These are phyloP conservation scores for Camellia lanceoleosa DNA, from an alignment of 148 eudicot species.

Conservation along the genomic window DNA sequence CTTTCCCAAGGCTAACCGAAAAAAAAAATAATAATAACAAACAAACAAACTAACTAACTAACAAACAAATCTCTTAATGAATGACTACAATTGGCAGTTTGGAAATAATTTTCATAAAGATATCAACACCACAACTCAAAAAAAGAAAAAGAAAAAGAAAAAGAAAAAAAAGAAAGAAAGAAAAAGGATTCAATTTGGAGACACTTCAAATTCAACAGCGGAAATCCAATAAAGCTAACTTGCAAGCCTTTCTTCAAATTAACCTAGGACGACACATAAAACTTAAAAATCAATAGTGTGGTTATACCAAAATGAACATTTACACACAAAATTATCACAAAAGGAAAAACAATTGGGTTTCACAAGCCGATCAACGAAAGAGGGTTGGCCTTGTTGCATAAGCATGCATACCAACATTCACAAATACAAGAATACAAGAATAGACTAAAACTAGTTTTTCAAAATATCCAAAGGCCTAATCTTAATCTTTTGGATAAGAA, in stretches of 20 bases:
- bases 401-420: not conserved
- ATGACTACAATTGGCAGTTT: not conserved
- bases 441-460: not conserved
- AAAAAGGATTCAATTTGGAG: not conserved
- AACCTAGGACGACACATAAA: not conserved
- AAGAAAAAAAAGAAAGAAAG: too few species aligned
- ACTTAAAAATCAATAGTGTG: not conserved
- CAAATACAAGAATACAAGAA: conserved; percentile 2
- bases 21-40: not conserved
- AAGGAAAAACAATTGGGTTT: not conserved
- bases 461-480: conserved; percentile 18
- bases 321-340: not conserved
- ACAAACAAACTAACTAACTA: too few species aligned
- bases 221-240: not conserved
- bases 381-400: not conserved
- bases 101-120: not conserved
- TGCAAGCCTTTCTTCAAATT: not conserved
- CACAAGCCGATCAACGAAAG: not conserved
- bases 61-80: not conserved
- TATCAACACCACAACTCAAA: not conserved
- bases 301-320: not conserved
- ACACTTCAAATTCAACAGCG: not conserved
- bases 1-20: not conserved
- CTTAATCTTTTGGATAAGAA: not conserved
- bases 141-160: too few species aligned